Percentiles rank a stretch among this genome's conserved stretches.
Evolutionary conservation across 1,139 yeast species (phyloP).

Genomic region (Cylindricascospora bacillispora): DNA sequence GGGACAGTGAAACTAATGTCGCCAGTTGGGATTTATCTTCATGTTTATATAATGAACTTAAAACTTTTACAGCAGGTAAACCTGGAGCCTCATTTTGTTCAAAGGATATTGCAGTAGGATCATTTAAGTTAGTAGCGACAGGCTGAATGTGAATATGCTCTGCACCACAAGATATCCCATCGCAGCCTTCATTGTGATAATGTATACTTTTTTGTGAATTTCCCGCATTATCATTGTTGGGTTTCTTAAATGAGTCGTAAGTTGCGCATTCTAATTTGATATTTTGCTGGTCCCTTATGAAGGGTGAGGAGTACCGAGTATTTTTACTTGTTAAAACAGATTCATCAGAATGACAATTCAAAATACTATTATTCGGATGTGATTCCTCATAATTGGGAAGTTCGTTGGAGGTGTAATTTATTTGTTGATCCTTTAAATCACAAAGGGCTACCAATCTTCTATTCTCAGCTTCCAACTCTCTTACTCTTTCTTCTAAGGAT

Average conservation of each 20-base stretch:
- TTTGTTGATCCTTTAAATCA: conserved; percentile 51
- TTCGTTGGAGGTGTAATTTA: conserved; percentile 24
- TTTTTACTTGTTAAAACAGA: neutral
- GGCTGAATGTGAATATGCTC: conserved; percentile 33
- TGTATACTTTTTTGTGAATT: neutral
- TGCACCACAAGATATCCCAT: conserved; percentile 21
- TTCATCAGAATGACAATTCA: neutral
- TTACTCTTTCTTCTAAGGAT: conserved; percentile 47
- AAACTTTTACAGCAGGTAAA: conserved; percentile 51
- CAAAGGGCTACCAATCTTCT: conserved; percentile 36
- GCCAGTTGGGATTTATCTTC: conserved; percentile 43
- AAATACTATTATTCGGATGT: no score
- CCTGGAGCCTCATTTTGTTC: conserved; percentile 66
- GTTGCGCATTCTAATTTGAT: no score
- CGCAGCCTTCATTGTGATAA: neutral
- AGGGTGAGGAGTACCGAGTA: neutral
- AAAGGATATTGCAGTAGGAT: conserved; percentile 26
- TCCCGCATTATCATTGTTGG: neutral
- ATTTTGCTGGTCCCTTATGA: no score
- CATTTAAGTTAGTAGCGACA: conserved; percentile 18
- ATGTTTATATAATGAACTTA: conserved; percentile 36
- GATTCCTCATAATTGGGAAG: neutral
- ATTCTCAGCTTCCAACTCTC: conserved; percentile 50
- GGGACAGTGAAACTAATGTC: conserved; percentile 54
- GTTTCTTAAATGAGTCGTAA: neutral